These are phyloP conservation scores for Scheffersomyces stipitis DNA, from an alignment of 805 yeast species.

Conservation along the genomic window DNA sequence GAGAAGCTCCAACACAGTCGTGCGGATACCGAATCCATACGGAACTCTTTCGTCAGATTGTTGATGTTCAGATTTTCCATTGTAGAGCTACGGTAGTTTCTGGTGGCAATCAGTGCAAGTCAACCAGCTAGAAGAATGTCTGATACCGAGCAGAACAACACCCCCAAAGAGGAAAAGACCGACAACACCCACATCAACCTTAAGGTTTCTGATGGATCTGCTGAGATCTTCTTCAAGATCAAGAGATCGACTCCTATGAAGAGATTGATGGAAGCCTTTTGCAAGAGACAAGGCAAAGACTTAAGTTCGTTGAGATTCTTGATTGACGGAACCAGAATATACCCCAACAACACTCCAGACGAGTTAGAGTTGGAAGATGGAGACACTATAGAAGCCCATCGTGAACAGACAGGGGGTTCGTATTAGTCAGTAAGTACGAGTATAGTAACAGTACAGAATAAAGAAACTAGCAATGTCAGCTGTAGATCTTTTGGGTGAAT, in stretches of 20 bases:
- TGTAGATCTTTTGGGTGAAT: too few relatives aligned
- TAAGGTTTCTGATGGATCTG: constrained; percentile 90
- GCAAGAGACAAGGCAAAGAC: constrained; percentile 95
- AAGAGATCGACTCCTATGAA: constrained; percentile 88
- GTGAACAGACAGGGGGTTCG: constrained; percentile 87
- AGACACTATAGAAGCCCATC: constrained; percentile 94
- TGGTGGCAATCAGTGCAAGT: too few relatives aligned
- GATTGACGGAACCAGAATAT: constrained; percentile 89
- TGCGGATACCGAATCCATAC: too few relatives aligned
- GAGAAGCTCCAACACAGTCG: too few relatives aligned
- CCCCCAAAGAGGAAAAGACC: constrained; percentile 47
- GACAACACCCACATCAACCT: constrained; percentile 78
- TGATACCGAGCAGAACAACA: constrained; percentile 13
- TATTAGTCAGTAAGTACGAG: too few relatives aligned
- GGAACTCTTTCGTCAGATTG: too few relatives aligned
- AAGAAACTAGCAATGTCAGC: too few relatives aligned
- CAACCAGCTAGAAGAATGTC: constrained; percentile 13
- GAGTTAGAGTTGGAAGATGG: constrained; percentile 92
- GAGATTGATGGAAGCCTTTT: constrained; percentile 96
- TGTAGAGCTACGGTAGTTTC: too few relatives aligned
- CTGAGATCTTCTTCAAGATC: constrained; percentile 94
- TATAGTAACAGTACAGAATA: too few relatives aligned
- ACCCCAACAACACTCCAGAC: constrained; percentile 88
- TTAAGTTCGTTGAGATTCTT: constrained; percentile 80
- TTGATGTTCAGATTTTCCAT: too few relatives aligned